Evolutionary conservation across 1,284 basidiomycete species (phyloP), one percentile per base, ranked within the genome.

Genomic region (Malassezia brasiliensis): DNA sequence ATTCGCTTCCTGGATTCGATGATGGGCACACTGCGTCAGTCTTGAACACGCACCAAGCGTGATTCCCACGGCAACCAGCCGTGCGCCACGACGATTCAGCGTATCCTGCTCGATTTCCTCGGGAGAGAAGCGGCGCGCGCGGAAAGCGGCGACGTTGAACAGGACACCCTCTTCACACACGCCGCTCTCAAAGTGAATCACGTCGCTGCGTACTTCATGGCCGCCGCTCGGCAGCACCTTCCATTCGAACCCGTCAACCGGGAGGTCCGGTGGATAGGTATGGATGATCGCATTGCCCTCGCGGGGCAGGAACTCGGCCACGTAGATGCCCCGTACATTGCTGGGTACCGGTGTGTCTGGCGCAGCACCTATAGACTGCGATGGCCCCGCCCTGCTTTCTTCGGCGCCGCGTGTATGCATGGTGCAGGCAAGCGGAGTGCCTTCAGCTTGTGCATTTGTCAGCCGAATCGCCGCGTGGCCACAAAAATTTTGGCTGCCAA

Each of bases 191-290:
- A 56, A 56, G 34, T 50, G 48, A 46, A 57, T 52, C 11, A 37
- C 25, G 42, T 57, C 55, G 30, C 55, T 45, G 9, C 10, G 7
- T 5, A 57, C 40, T 12, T 50, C 41, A 20, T 57, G 55, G 4
- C 42, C 50, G 19, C 55, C 55, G 22, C 55, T 57, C 14, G 55
- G 55, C 42, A 57, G 50, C 38, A 42, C 50, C 17, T 47, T 52
- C 50, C 50, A 57, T 32, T 57, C 55, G 35, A 52, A 39, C 30
- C 50, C 50, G 10, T 52, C 38, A 12, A 37, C 37, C 15, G 12
- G 22, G 19, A 57, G 45, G 19, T 35, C 31, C 9, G 46, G 37
- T 5, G 55, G 55, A 25, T 52, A 51, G 14, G 19, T 22, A 17
- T 40, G 47, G 9, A 52, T 38, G n/a, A 57, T 52, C 14, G 55